Conservation (phyloP, 768 basidiomycete species). For the Vishniacozyma victoriae region DNA sequence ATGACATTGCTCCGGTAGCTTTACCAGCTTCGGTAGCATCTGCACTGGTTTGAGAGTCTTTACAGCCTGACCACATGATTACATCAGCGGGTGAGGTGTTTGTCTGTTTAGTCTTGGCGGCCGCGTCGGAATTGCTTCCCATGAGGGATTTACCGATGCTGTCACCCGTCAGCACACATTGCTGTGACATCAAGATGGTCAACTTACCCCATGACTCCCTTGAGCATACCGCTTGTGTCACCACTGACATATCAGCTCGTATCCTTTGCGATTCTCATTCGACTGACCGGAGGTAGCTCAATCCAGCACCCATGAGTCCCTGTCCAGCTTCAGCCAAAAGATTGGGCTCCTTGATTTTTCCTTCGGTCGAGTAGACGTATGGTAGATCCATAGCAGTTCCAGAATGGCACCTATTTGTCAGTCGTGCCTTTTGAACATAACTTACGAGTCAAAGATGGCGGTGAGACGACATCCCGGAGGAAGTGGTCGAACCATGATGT, state of each 20-base stretch:
- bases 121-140: slow-evolving; percentile 59
- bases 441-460: slow-evolving; percentile 48
- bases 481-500: slow-evolving; percentile 67
- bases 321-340: slow-evolving; percentile 78
- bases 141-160: slow-evolving; percentile 66
- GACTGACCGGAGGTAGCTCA: slow-evolving; percentile 55
- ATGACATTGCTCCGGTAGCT: slow-evolving; percentile 54
- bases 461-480: slow-evolving; percentile 86
- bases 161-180: neutral
- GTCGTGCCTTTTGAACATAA: neutral
- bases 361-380: slow-evolving; percentile 77
- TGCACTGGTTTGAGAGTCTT: slow-evolving; percentile 50
- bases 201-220: slow-evolving; percentile 57
- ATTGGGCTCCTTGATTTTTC: slow-evolving; percentile 91
- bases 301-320: slow-evolving; percentile 70
- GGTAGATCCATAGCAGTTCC: slow-evolving; percentile 56
- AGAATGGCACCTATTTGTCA: slow-evolving; percentile 34
- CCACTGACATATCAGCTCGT: slow-evolving; percentile 51
- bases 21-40: slow-evolving; percentile 51
- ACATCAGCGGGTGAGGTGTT: slow-evolving; percentile 80
- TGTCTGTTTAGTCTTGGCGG: slow-evolving; percentile 55
- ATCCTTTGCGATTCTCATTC: neutral
- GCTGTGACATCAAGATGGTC: too few species aligned
- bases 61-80: slow-evolving; percentile 51
- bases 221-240: slow-evolving; percentile 73